Evolutionary conservation across 78 protist species (phyloP).

Genomic region (Capsaspora owczarzaki): DNA sequence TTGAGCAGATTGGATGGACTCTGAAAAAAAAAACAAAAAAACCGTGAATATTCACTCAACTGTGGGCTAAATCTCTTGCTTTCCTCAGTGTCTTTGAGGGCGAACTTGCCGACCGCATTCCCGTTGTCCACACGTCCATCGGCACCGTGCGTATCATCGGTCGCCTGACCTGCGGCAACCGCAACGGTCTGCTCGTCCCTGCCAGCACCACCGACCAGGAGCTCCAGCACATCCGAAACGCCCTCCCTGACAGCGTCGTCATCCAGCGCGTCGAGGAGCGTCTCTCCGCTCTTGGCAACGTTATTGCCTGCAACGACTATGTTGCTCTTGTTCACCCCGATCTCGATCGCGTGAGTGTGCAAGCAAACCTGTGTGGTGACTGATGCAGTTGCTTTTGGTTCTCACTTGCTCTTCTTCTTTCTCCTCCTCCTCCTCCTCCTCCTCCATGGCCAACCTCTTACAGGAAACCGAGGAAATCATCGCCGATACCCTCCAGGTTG

Average conservation of each 20-base stretch:
- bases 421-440: no score
- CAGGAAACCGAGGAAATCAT: constrained; percentile 92
- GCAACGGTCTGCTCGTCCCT: constrained; percentile 94
- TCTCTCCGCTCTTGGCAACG: constrained; percentile 95
- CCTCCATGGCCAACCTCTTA: not conserved
- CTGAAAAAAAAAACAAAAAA: no score
- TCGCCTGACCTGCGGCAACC: constrained; percentile 86
- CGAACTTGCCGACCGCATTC: constrained; percentile 88
- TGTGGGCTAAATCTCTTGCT: not conserved
- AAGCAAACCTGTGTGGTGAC: no score
- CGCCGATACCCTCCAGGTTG: constrained; percentile 88
- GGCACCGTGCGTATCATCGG: constrained; percentile 83
- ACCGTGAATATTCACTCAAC: no score
- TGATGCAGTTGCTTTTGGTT: no score
- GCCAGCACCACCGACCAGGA: constrained; percentile 94
- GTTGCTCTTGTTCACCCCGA: constrained; percentile 97
- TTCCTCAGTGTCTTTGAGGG: constrained; percentile 61
- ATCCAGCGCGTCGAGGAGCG: constrained; percentile 91
- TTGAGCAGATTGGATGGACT: no score
- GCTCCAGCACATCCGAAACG: constrained; percentile 89
- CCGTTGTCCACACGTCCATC: constrained; percentile 81
- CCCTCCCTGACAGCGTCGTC: constrained; percentile 91
- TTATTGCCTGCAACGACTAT: constrained; percentile 92
- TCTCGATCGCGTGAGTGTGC: constrained; percentile 55
- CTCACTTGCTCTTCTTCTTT: no score